Base-by-base conservation (phyloP, 2,329 filamentous ascomycete species). In the Monosporascus sp. region DNA sequence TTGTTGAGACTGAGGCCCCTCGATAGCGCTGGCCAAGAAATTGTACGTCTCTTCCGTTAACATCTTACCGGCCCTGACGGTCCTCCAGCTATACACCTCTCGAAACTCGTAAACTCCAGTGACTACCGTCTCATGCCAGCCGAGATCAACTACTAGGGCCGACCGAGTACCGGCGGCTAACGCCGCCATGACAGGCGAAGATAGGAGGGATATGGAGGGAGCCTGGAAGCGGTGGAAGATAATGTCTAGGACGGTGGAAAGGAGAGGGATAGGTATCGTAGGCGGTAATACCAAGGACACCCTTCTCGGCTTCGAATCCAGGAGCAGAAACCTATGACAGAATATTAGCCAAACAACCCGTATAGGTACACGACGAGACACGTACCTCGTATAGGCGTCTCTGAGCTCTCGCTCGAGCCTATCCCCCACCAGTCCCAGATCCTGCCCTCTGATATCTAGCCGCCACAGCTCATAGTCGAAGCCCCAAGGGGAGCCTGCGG, bases 31-130 rank as follows among this genome's bases (percentile, higher is more conserved):
- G 20, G 79, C 78, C 3, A 93, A 68, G 18, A 88, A 67, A 52
- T 79, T 80, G 60, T 85, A 88, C 61, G 90, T 85, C 52, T 85
- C 81, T 60, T 87, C 78, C 44, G 87, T 80, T 20, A 97, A 73
- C 53, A 81, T 69, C 64, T 85, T 92, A 54, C 87, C 90, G 37
- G 84, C 91, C 58, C 94, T 80, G 15, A 89, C 77, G 39, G 83
- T 93, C 51, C 89, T 80, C 52, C 78, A 82, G 51, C 83, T 83
- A 17, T 79, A 77, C 1, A 96, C 83, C 67, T 96, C 91, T 51
- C 89, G 85, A 68, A 91, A 96, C 71, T 99, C 94, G 65, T 92
- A 97, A 6, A 97, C 79, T 6, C 86, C 88, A 0, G 90, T 96
- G 22, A 95, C 82, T 0, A 87, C 81, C 0, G 92, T 96, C 70